A percentile compares a stretch with the other conserved stretches of the same genome.
phyloP scores from a whole-genome alignment of 2,329 filamentous ascomycete genomes.

The Fusarium sp. region DNA sequence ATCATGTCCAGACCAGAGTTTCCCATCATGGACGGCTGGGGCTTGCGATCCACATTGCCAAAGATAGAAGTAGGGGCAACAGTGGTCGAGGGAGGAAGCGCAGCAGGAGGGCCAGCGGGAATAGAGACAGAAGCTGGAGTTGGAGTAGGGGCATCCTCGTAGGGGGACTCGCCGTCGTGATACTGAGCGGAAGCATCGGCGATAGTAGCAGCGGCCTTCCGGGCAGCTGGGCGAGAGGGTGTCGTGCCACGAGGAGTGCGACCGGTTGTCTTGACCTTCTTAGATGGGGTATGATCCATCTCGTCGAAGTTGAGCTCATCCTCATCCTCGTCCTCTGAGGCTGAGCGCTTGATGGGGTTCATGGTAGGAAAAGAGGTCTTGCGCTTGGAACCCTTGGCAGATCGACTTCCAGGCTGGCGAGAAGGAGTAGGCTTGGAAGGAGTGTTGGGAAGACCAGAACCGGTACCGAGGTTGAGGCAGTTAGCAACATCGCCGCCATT shows the following conservation, averaged over 20 bases:
- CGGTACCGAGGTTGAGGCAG: slow-evolving; percentile 48
- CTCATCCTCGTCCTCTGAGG: slow-evolving; percentile 45
- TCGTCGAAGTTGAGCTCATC: slow-evolving; percentile 47
- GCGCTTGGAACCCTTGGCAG: slow-evolving; percentile 46
- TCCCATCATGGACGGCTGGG: not conserved
- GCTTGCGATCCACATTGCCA: slow-evolving; percentile 37
- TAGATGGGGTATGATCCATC: slow-evolving; percentile 53
- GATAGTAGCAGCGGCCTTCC: slow-evolving; percentile 50
- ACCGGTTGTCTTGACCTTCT: slow-evolving; percentile 46
- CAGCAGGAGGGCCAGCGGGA: not conserved
- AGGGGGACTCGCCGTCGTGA: slow-evolving; percentile 46
- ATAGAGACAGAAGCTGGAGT: slow-evolving; percentile 8
- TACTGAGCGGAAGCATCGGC: slow-evolving; percentile 44
- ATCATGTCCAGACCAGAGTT: slow-evolving; percentile 4
- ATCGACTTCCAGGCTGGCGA: slow-evolving; percentile 39
- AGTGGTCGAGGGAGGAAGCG: not conserved
- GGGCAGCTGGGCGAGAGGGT: slow-evolving; percentile 48
- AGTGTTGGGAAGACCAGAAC: slow-evolving; percentile 43
- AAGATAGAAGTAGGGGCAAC: slow-evolving; percentile 33
- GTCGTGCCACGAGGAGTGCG: slow-evolving; percentile 37
- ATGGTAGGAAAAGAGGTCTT: slow-evolving; percentile 16
- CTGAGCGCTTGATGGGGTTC: slow-evolving; percentile 43
- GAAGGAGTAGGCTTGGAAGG: slow-evolving; percentile 45
- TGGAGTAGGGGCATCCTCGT: slow-evolving; percentile 28
- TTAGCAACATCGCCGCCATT: slow-evolving; percentile 59